These are phyloP conservation scores for Pseudocercospora pini-densiflorae DNA, from an alignment of 2,329 filamentous ascomycete genomes.

Conservation along the genomic window DNA sequence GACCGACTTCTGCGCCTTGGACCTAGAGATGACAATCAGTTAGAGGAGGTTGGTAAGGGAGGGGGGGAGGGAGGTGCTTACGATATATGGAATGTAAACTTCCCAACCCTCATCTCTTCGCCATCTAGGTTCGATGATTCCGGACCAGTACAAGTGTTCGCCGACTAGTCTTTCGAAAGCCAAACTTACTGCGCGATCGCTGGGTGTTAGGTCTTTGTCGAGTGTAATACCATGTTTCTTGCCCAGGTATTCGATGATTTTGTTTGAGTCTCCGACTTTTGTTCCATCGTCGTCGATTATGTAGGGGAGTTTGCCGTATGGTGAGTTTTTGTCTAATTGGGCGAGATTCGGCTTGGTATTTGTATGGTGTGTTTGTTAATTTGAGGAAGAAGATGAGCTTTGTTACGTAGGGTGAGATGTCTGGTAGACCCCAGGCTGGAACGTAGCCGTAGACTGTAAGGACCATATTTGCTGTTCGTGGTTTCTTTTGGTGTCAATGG, in stretches of 20 bases:
- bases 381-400: constrained; percentile 21
- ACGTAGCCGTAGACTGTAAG: constrained; percentile 21
- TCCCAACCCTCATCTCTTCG: constrained; percentile 16
- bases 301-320: constrained; percentile 17
- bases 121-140: constrained; percentile 20
- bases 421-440: constrained; percentile 19
- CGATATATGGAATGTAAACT: constrained; percentile 19
- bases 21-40: neutral
- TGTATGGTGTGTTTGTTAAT: constrained; percentile 13
- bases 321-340: constrained; percentile 12
- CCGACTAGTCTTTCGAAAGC: constrained; percentile 14
- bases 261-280: constrained; percentile 17
- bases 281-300: constrained; percentile 19
- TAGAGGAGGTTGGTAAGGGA: neutral
- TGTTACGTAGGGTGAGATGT: constrained; percentile 21
- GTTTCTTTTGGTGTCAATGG: neutral
- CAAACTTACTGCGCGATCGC: constrained; percentile 4
- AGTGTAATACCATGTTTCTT: constrained; percentile 11
- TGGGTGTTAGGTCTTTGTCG: constrained; percentile 7
- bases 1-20: constrained; percentile 11
- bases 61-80: neutral
- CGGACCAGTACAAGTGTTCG: constrained; percentile 16
- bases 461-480: constrained; percentile 9
- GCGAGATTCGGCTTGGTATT: constrained; percentile 15
- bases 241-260: constrained; percentile 13